Evolutionary conservation across 768 basidiomycete species (phyloP), one percentile per base, ranked within the genome.

Genomic region (Auriscalpium microsporum): DNA sequence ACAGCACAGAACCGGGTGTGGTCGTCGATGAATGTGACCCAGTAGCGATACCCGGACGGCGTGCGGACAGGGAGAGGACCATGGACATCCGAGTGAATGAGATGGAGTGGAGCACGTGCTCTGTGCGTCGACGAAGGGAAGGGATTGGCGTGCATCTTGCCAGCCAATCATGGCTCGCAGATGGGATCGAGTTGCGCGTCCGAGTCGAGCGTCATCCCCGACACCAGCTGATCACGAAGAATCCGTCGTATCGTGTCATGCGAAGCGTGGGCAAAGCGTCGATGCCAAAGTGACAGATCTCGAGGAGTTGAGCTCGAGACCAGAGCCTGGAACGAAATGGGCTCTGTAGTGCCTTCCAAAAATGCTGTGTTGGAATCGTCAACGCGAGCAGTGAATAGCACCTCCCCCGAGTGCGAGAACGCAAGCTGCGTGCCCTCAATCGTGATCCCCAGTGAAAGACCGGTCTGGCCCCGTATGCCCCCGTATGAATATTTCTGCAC

Each of bases 11-110:
- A 28, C 23, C 23, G 23, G 23, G 23, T 28, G 23, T 28, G 23
- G 23, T 28, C 23, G 23, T 28, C 23, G 23, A 28, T 28, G 23
- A 28, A 28, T 2, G 23, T 28, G 23, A 28, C 23, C 23, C 23
- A 28, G 23, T 28, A 28, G 23, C 23, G 23, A 5, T 28, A 28
- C 5, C 23, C 23, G 23, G 23, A 28, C 2, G 23, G 23, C 23
- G 48, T 54, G 14, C 35, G 48, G 13, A 56, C 57, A 28, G 37
- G 34, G 9, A 61, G 46, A 37, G 60, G 58, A 19, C 60, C 38
- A n/a, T 64, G 61, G 0, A 69, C 52, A 57, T 71, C 64, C 5
- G 59, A 54, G 51, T 69, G 67, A 10, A 68, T 54, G 42, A 64
- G 65, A 10, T 59, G 52, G 2, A 65, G 47, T 37, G 56, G 54